Conservation (phyloP, 2,329 filamentous ascomycete species). For the Aureobasidium sp. region DNA sequence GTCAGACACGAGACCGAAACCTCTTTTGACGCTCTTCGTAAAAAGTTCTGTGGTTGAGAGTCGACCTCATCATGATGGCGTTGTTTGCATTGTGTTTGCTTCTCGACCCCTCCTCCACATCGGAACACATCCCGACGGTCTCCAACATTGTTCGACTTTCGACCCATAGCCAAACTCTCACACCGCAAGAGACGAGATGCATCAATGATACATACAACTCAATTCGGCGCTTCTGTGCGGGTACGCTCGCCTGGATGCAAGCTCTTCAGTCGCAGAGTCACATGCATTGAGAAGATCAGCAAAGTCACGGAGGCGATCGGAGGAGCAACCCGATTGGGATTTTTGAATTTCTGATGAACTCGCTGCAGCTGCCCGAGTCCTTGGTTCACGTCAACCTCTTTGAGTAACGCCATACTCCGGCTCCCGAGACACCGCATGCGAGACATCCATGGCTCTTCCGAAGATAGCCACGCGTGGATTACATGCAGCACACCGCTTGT, state of each 20-base stretch:
- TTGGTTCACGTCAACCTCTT: slow-evolving; percentile 3
- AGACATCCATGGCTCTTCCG: slow-evolving; percentile 12
- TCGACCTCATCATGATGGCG: slow-evolving; percentile 9
- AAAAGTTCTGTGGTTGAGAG: neutral
- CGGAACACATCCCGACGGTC: no score
- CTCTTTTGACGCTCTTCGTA: neutral
- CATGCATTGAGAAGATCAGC: neutral
- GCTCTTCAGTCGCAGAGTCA: neutral
- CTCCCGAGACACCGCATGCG: slow-evolving; percentile 11
- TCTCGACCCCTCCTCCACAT: neutral
- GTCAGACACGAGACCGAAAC: neutral
- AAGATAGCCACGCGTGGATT: slow-evolving; percentile 8
- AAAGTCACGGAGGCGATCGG: neutral
- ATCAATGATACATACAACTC: neutral
- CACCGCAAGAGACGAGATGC: neutral
- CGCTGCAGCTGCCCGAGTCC: neutral
- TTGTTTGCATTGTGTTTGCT: slow-evolving; percentile 6
- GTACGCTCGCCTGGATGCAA: slow-evolving; percentile 9
- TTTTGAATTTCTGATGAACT: neutral
- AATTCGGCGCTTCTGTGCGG: slow-evolving; percentile 5
- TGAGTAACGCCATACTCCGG: slow-evolving; percentile 1
- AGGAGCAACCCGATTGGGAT: neutral
- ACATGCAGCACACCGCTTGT: slow-evolving; percentile 7
- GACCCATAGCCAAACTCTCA: neutral
- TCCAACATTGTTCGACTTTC: no score